These are phyloP conservation scores for Trichoderma pleuroti DNA, from an alignment of 2,329 filamentous ascomycete genomes.

Conservation along the genomic window DNA sequence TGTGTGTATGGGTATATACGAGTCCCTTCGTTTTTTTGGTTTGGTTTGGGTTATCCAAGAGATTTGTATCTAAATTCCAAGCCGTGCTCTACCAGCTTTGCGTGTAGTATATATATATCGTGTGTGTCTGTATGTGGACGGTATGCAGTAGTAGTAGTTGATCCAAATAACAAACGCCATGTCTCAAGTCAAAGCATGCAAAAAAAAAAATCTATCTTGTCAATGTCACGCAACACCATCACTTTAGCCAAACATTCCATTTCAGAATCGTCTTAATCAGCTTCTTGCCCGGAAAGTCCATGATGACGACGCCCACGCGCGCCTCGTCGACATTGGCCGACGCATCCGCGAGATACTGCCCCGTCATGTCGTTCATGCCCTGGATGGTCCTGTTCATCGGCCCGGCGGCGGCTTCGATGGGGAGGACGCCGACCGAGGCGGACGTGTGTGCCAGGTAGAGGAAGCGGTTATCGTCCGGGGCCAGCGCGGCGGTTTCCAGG, in stretches of 20 bases:
- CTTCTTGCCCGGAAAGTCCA: constrained; percentile 46
- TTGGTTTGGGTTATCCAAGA: not conserved
- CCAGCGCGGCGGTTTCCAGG: constrained; percentile 37
- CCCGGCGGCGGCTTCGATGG: constrained; percentile 49
- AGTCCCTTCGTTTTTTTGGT: not conserved
- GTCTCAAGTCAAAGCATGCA: constrained; percentile 10
- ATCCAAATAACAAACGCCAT: not conserved
- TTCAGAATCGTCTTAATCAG: constrained; percentile 42
- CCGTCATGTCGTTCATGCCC: constrained; percentile 51
- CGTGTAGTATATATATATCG: not conserved
- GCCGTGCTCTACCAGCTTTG: not conserved
- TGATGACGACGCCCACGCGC: constrained; percentile 45
- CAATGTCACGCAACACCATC: not conserved
- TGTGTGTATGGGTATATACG: not conserved
- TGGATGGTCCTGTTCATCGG: constrained; percentile 39
- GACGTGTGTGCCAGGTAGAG: constrained; percentile 48
- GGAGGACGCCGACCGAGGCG: constrained; percentile 46
- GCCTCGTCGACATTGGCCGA: constrained; percentile 27
- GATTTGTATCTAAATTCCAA: not conserved
- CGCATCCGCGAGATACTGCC: constrained; percentile 39
- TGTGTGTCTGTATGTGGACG: not conserved
- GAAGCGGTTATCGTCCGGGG: constrained; percentile 32
- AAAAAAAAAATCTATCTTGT: not conserved
- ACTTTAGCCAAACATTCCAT: constrained; percentile 36
- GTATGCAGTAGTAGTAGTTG: not conserved